Conservation (phyloP, 176 grass and related monocot species). For the Phragmites australis region DNA sequence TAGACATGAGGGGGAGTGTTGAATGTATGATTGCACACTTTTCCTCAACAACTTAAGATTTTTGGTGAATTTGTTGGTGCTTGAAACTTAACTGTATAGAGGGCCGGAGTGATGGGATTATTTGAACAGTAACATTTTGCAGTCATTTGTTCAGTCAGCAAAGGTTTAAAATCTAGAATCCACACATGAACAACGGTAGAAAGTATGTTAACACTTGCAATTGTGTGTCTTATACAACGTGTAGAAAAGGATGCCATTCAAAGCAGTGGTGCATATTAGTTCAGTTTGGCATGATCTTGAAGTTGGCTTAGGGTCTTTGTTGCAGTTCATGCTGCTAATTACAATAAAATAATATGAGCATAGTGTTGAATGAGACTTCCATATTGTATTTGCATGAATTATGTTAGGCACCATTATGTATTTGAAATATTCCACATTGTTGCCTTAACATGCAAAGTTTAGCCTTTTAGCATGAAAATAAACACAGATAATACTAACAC, state of each 20-base stretch:
- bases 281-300: conserved; percentile 30
- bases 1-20: background rate
- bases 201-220: background rate
- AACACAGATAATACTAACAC: background rate
- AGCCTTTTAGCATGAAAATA: background rate
- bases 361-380: background rate
- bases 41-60: background rate
- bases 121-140: background rate
- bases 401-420: background rate
- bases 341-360: background rate
- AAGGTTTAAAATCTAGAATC: background rate
- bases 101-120: background rate
- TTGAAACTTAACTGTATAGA: background rate
- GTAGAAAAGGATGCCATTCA: background rate
- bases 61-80: background rate
- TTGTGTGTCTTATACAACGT: background rate
- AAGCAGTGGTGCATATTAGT: background rate
- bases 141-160: background rate
- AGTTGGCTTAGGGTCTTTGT: conserved; percentile 18
- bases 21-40: background rate
- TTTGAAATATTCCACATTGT: background rate
- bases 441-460: background rate
- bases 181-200: background rate
- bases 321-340: background rate
- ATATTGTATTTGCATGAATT: background rate